Evolutionary conservation across 352 stramenopile species (phyloP).

Genomic region (Pythium diclinum): DNA sequence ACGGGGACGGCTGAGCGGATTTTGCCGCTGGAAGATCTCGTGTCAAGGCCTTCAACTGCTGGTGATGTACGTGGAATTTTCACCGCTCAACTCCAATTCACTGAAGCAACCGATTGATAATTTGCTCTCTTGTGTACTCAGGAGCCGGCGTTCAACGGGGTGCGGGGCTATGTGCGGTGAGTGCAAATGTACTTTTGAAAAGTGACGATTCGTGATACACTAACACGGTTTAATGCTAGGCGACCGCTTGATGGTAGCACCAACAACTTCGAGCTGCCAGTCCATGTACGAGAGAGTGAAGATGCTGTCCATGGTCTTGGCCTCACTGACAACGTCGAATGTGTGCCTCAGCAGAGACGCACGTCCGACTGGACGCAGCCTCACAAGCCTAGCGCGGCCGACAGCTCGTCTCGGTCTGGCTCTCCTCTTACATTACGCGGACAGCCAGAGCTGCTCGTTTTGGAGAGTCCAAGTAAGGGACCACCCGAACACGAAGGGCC

Average conservation of each 20-base stretch:
- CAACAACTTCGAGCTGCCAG: constrained; percentile 16
- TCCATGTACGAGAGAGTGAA: constrained; percentile 5
- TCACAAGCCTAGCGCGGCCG: constrained; percentile 20
- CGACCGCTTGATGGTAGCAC: not conserved
- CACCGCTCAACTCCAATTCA: no score
- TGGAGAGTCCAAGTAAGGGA: constrained; percentile 16
- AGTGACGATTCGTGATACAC: not conserved
- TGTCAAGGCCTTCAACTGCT: constrained; percentile 29
- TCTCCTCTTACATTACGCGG: constrained; percentile 4
- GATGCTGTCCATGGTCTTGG: not conserved
- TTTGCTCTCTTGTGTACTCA: constrained; percentile 12
- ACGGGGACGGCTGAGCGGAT: constrained; percentile 13
- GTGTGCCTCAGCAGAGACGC: constrained; percentile 14
- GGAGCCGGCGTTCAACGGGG: constrained; percentile 27
- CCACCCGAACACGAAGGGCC: constrained; percentile 15
- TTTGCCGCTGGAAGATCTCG: constrained; percentile 24
- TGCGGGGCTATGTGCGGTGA: constrained; percentile 58
- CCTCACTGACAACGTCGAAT: not conserved
- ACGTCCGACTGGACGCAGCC: constrained; percentile 13
- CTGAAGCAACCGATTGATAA: not conserved
- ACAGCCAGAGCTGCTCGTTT: constrained; percentile 27
- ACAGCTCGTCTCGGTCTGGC: not conserved
- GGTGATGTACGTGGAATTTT: constrained; percentile 24
- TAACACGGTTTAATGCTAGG: not conserved
- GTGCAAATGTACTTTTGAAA: not conserved